A percentile compares a stretch with the other conserved stretches of the same genome.
These are phyloP conservation scores for Solidago caesia DNA, from an alignment of 129 eudicot genomes.

Conservation along the genomic window DNA sequence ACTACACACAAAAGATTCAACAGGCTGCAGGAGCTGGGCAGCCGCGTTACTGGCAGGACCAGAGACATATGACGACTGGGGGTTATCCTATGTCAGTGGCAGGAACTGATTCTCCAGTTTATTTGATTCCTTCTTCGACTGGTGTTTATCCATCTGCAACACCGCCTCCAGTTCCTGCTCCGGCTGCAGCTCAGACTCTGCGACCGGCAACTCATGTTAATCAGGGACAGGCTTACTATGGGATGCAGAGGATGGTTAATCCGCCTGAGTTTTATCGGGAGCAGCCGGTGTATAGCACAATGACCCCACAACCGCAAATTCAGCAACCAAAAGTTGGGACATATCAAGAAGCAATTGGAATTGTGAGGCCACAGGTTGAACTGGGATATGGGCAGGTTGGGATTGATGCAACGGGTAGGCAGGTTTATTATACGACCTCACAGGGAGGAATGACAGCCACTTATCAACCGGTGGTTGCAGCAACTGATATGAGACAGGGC, in stretches of 20 bases:
- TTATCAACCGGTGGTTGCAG: conserved; percentile 39
- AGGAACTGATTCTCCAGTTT: conserved; percentile 36
- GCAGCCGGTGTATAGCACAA: conserved; percentile 37
- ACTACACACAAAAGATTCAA: conserved; percentile 31
- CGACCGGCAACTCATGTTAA: conserved; percentile 34
- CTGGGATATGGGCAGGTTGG: conserved; percentile 37
- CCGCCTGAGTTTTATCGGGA: conserved; percentile 46
- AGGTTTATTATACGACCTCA: conserved; percentile 38
- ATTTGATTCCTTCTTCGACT: conserved; percentile 38
- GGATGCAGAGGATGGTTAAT: conserved; percentile 41
- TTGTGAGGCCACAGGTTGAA: conserved; percentile 39
- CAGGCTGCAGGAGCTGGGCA: conserved; percentile 23
- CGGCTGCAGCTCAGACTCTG: conserved; percentile 14
- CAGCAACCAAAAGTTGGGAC: conserved; percentile 34
- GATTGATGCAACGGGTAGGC: conserved; percentile 44
- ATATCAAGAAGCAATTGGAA: conserved; percentile 37
- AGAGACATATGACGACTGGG: conserved; percentile 32
- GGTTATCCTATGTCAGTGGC: conserved; percentile 35
- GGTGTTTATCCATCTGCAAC: conserved; percentile 42
- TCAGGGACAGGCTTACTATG: conserved; percentile 47
- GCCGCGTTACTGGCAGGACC: conserved; percentile 37
- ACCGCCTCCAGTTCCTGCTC: conserved; percentile 9
- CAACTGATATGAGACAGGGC: conserved; percentile 28
- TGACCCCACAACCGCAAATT: conserved; percentile 28
- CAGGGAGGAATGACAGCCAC: conserved; percentile 29